Conservation (phyloP, 2,329 filamentous ascomycete genomes). For the Hymenoscyphus occultus region DNA sequence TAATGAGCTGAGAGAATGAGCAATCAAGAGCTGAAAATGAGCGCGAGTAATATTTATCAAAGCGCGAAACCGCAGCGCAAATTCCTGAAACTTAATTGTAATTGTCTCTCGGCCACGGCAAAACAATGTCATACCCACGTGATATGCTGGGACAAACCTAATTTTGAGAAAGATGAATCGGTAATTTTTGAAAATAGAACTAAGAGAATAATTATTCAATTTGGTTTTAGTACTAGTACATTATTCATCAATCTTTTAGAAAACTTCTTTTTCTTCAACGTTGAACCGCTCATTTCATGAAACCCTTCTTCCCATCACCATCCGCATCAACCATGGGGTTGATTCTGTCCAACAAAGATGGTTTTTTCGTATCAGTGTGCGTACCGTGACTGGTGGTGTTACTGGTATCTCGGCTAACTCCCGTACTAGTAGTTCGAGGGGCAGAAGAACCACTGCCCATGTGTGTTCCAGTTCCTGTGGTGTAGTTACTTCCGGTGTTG, state of each 20-base stretch:
- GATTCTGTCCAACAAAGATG: conserved; percentile 49
- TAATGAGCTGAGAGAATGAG: neutral
- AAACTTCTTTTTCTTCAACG: neutral
- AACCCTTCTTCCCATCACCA: conserved; percentile 53
- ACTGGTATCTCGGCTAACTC: conserved; percentile 3
- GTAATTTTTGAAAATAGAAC: neutral
- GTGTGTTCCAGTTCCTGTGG: conserved; percentile 12
- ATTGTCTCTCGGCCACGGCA: neutral
- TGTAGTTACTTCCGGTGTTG: conserved; percentile 8
- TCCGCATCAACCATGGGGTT: conserved; percentile 54
- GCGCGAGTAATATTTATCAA: neutral
- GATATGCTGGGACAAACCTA: too few species aligned
- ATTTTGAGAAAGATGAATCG: too few species aligned
- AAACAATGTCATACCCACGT: too few species aligned
- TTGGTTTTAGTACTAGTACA: neutral
- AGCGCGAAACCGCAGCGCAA: neutral
- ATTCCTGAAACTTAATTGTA: neutral
- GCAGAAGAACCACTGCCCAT: conserved; percentile 11
- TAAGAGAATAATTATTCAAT: neutral
- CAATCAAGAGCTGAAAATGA: neutral
- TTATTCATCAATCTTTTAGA: neutral
- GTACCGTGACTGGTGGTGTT: conserved; percentile 11
- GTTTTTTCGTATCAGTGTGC: conserved; percentile 38
- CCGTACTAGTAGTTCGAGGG: conserved; percentile 8
- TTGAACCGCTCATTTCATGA: conserved; percentile 44